Evolutionary conservation across 805 yeast genomes (phyloP).

Genomic region (Myxozyma geophila): DNA sequence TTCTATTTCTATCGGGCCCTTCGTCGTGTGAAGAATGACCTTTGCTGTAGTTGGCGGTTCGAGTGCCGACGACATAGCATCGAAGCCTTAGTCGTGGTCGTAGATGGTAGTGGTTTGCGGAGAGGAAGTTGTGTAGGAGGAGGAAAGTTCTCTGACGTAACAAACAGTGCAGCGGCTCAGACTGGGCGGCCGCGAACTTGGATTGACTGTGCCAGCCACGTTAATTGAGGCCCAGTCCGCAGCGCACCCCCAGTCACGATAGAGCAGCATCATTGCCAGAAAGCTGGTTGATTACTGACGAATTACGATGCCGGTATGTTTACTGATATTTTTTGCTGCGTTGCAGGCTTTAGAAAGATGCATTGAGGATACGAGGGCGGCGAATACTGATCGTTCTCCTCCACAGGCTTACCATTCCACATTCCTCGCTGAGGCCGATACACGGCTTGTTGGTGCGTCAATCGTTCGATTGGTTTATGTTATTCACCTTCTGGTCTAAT

Average conservation of each 20-base stretch:
- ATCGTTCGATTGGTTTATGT: neutral
- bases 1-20: slow-evolving; percentile 64
- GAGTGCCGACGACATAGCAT: slow-evolving; percentile 38
- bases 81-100: too few relatives aligned
- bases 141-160: too few relatives aligned
- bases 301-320: slow-evolving; percentile 22
- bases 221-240: too few relatives aligned
- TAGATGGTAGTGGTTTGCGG: neutral
- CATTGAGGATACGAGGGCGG: neutral
- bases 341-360: neutral
- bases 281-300: neutral
- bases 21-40: slow-evolving; percentile 59
- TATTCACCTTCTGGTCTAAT: neutral
- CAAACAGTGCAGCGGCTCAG: too few relatives aligned
- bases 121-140: too few relatives aligned
- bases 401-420: slow-evolving; percentile 46
- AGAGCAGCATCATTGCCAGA: neutral
- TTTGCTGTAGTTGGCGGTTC: slow-evolving; percentile 66
- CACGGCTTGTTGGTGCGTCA: slow-evolving; percentile 39
- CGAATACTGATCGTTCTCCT: neutral
- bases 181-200: too few relatives aligned
- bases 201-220: too few relatives aligned
- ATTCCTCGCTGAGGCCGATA: slow-evolving; percentile 44
- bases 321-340: neutral
- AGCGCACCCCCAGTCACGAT: too few relatives aligned